Evolutionary conservation across 495 filamentous ascomycete genomes (phyloP), one percentile per base, ranked within the genome.

Genomic region (Penicillium desertorum): DNA sequence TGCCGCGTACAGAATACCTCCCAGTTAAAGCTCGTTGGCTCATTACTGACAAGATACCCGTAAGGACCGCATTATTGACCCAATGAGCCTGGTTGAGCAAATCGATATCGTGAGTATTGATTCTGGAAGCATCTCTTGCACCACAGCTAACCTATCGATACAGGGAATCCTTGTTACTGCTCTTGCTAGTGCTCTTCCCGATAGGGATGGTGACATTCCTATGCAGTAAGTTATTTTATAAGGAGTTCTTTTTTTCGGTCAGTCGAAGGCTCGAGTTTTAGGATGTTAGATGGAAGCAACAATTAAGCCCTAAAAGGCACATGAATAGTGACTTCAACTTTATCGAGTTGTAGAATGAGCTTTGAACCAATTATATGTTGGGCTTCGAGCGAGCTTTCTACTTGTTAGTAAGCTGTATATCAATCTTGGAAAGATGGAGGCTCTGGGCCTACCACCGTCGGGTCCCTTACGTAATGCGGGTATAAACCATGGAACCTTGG

Each of bases 121-220:
- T 48, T 17, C 45, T 30, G 3, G 27, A 7, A 12, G 1, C 5
- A 16, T 4, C 14, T 45, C 12, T 45, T 30, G n/a, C 19, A 5
- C 8, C 45, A 19, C 11, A 30, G 2, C 29, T 48, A 12, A 48
- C n/a, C 16, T 16, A 20, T 14, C 9, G 27, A 6, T 12, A 48
- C 5, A 48, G 45, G 45, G 30, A 0, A 19, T 17, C 2, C 45
- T 48, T 19, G n/a, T 48, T 19, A 27, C 45, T 5, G 29, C 27
- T 20, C 30, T 32, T 16, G 27, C 29, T 34, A 32, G 29, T 0
- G 45, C 45, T 32, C 17, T 17, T 12, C 23, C 23, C 5, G 45
- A 48, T 48, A 17, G 45, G n/a, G 45, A 48, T 20, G 45, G 45
- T 20, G 29, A 48, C 27, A 32, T 48, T 6, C 10, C 27, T 48